Base-by-base conservation (phyloP, 2,329 filamentous ascomycete species). In the Aspergillus jensenii region DNA sequence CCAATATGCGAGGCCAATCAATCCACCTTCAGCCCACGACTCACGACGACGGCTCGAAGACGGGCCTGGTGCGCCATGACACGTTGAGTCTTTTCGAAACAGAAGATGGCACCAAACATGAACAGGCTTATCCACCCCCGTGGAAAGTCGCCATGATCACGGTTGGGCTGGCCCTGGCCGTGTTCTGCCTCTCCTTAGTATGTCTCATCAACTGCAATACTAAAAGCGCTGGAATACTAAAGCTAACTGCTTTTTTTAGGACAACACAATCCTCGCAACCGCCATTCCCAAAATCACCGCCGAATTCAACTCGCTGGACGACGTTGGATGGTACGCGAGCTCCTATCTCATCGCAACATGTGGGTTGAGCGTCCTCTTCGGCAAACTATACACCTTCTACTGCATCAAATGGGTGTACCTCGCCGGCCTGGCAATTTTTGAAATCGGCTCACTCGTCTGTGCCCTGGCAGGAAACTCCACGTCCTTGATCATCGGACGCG, bases 91-190 rank as follows among this genome's bases (percentile, higher is more conserved):
- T 31, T 1, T 31, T 31, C 3, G 27, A 39, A 17, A 15, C 31
- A 19, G 48, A 17, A 14, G 49, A 27, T 35, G 21, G 46, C 17
- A 37, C 2, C 5, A 48, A 35, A 2, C 21, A 47, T 15, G 45
- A 49, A 6, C 17, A 15, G 17, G 45, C 44, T 12, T 55, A 55
- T 27, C 45, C 53, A 4, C 31, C 33, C 6, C 25, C 53, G 17
- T 55, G 53, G 53, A 50, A 50, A 25, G 37, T 55, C 15, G 19
- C 19, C 35, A 23, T 55, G 15, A 55, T 50, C 15, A 55, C 46
- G 3, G 33, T 55, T 17, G 53, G 53, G 37, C n/a, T 55, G 21
- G 49, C 45, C n/a, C 53, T 55, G 3, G 45, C 53, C 14, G 45
- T 49, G 12, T 55, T 55, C 14, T 50, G 53, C 23, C 41, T 55